Percentiles rank a stretch among this genome's conserved stretches.
phyloP scores from a whole-genome alignment of 495 filamentous ascomycete species.

The Xeromyces bisporus region DNA sequence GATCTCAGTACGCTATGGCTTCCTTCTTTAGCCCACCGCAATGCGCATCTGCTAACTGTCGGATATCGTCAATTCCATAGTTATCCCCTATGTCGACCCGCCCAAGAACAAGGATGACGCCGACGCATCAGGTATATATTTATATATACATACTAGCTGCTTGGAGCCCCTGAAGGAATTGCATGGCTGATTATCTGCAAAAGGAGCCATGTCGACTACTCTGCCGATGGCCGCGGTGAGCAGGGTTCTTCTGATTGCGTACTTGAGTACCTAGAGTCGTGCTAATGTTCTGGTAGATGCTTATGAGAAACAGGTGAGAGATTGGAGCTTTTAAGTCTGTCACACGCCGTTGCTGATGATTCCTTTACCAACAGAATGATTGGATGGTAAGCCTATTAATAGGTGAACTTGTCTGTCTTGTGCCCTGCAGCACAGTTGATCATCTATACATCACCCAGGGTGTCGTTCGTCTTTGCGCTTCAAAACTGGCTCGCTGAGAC shows the following conservation, averaged over 20 bases:
- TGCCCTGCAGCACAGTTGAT: no score
- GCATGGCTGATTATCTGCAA: slow-evolving; percentile 12
- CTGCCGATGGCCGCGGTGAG: slow-evolving; percentile 79
- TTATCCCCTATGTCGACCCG: slow-evolving; percentile 46
- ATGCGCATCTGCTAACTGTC: no score
- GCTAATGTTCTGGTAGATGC: slow-evolving; percentile 39
- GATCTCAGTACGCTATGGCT: no score
- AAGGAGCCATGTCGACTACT: slow-evolving; percentile 61
- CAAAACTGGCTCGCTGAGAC: slow-evolving; percentile 80
- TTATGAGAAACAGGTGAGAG: slow-evolving; percentile 69
- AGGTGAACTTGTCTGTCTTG: not conserved
- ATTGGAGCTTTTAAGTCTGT: not conserved
- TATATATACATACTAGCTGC: slow-evolving; percentile 23
- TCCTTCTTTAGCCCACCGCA: no score
- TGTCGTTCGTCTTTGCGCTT: slow-evolving; percentile 64
- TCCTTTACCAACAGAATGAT: slow-evolving; percentile 34
- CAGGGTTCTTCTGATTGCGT: slow-evolving; percentile 3
- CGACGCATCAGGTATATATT: slow-evolving; percentile 39
- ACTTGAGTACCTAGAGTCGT: no score
- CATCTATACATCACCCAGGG: slow-evolving; percentile 33
- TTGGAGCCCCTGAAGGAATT: not conserved
- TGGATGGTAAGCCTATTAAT: slow-evolving; percentile 46
- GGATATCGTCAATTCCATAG: no score
- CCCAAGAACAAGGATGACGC: slow-evolving; percentile 35
- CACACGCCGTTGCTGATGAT: slow-evolving; percentile 5